Evolutionary conservation across 768 basidiomycete species (phyloP), one percentile per base, ranked within the genome.

Genomic region (Hygrophoropsis aurantiaca): DNA sequence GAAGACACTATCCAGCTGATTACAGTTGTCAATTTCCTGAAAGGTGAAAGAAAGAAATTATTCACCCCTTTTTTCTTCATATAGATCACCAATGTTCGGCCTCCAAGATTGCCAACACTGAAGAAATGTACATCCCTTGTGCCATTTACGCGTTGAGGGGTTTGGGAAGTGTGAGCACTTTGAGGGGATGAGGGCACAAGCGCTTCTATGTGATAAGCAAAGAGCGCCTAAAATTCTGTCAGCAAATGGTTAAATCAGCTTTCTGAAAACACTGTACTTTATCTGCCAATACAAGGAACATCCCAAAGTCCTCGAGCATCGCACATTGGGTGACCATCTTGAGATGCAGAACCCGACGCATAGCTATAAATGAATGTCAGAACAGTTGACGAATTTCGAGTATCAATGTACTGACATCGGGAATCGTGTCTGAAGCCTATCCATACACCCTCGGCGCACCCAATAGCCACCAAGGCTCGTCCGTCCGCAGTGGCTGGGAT

Each of bases 81-180:
- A 62, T 90, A 95, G 35, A 95, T 84, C 20, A 98, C 86, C 18
- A 99, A 73, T 0, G 94, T 97, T 5, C 95, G 82, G 11, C 87
- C 87, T 40, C 85, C 82, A 16, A 97, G 75, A 40, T 80, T 85
- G 4, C 95, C 95, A 20, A 95, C 91, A 56, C 87, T 89, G 73
- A 99, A 98, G 74, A 95, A 98, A 52, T 91, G 86, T 9, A 98
- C 92, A 53, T 97, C 94, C 61, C 89, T 89, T 32, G 83, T 89
- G 0, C 90, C 88, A 58, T 87, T 92, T 32, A 97, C 74, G 54
- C 94, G 89, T 62, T 97, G 94, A 2, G 94, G 94, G 1, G 85
- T 85, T 58, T 90, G 86, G 0, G 80, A 79, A 4, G 79, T 79
- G 56, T 85, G 80, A 23, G 80, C 70, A 45, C 77, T 82, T 36